Evolutionary conservation across 805 yeast species (phyloP).

Genomic region (Monosporozyma aquatica): DNA sequence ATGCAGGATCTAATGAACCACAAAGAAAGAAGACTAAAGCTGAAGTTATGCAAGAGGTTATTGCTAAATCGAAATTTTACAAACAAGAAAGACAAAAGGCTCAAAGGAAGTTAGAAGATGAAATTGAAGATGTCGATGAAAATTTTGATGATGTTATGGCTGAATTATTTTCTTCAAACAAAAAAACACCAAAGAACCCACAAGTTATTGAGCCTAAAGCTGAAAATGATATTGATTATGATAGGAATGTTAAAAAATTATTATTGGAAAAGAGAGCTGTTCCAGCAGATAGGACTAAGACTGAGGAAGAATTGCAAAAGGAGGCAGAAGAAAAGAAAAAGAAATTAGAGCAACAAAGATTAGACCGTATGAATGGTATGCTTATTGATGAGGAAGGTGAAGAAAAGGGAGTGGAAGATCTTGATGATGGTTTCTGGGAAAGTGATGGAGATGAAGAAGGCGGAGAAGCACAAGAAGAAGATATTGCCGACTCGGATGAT

Average conservation of each 20-base stretch:
- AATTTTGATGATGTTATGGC: constrained; percentile 62
- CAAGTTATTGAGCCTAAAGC: constrained; percentile 24
- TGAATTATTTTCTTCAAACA: constrained; percentile 31
- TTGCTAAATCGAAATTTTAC: constrained; percentile 71
- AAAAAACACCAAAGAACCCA: constrained; percentile 11
- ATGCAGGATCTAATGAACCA: constrained; percentile 35
- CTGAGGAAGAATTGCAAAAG: constrained; percentile 56
- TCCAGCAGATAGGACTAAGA: constrained; percentile 74
- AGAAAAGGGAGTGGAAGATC: constrained; percentile 56
- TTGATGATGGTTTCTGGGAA: constrained; percentile 63
- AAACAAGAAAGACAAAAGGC: constrained; percentile 66
- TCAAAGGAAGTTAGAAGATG: constrained; percentile 49
- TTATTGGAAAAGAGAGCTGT: constrained; percentile 66
- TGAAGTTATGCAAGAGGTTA: constrained; percentile 79
- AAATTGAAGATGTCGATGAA: constrained; percentile 61
- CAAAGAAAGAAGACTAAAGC: constrained; percentile 66
- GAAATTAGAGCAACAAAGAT: constrained; percentile 57
- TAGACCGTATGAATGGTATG: constrained; percentile 65
- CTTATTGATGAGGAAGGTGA: constrained; percentile 36
- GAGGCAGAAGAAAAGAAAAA: constrained; percentile 55
- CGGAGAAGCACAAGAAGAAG: constrained; percentile 18
- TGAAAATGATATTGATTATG: constrained; percentile 43
- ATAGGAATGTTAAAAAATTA: constrained; percentile 55
- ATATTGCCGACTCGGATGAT: constrained; percentile 35
- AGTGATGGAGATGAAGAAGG: constrained; percentile 38